phyloP scores from a whole-genome alignment of 495 filamentous ascomycete genomes.

The Penicillium lagena region DNA sequence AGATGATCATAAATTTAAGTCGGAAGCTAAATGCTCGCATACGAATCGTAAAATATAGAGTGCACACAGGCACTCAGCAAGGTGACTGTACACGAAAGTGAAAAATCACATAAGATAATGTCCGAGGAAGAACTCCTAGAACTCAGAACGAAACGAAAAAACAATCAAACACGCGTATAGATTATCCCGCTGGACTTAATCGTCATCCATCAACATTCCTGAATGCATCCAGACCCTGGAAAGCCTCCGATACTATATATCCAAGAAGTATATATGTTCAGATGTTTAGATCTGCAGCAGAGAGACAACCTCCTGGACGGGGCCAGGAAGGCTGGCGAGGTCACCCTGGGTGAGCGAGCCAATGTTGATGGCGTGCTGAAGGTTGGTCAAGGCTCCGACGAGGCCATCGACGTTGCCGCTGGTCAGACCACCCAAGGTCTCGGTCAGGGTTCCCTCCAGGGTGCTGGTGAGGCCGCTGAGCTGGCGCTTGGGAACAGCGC shows the following conservation, averaged over 20 bases:
- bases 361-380: conserved; percentile 6
- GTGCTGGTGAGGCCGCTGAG: neutral
- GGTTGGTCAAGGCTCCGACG: conserved; percentile 10
- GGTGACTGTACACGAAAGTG: neutral
- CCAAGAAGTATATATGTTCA: no score
- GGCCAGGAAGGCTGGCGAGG: conserved; percentile 8
- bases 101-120: conserved; percentile 1
- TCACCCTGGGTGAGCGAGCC: conserved; percentile 9
- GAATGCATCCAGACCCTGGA: no score
- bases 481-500: neutral
- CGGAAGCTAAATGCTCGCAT: no score
- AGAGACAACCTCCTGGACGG: conserved; percentile 10
- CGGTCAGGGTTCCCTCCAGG: neutral
- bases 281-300: no score
- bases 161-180: conserved; percentile 1
- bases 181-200: neutral
- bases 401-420: conserved; percentile 10
- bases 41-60: no score
- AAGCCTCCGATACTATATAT: no score
- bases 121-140: conserved; percentile 1
- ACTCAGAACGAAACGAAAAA: neutral
- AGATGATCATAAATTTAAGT: no score
- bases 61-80: neutral
- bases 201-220: no score
- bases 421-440: neutral